Evolutionary conservation across 1,284 basidiomycete species (phyloP), one percentile per base, ranked within the genome.

Genomic region (Apiotrichum veenhuisii): DNA sequence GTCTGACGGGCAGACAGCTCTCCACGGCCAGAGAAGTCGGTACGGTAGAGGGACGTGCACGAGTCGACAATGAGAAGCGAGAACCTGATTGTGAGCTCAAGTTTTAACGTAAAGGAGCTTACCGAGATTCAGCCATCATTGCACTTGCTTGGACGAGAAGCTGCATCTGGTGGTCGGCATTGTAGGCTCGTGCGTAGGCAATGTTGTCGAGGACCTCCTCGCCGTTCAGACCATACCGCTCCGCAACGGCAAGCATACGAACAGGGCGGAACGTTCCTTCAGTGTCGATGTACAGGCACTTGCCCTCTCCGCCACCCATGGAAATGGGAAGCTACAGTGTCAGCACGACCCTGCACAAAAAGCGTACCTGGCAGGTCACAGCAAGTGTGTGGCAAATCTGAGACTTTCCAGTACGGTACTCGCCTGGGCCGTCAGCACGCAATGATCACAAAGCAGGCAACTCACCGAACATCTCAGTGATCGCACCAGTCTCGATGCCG

Each of bases 261-360:
- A 91, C 89, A 18, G 96, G 96, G 64, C 96, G 91, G 82, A 99
- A 99, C 3, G 96, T 98, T 12, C 94, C 94, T 73, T 99, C 95
- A 0, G 96, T 98, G 76, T 99, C 96, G 77, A 99, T 98, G 77
- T 95, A 99, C 47, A 98, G 80, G 71, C 95, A 98, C 79, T 99
- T 99, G 49, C 96, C 96, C 77, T 98, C 96, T 8, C 96, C 96
- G 30, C 96, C 96, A 26, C 96, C 96, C 94, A 98, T 97, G 66
- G 86, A 88, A 45, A 95, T 88, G 0, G 96, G 96, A 10, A 98
- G 84, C 80, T 85, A 62, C 10, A 27, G 15, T 5, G 18, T 50
- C 44, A 64, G 55, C 23, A 23, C 9, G 14, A 5, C 22, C 25
- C 14, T 15, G 27, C 20, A 36, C 14, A 22, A n/a, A n/a, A n/a